These are phyloP conservation scores for Lathyrus tuberosus DNA, from an alignment of 306 rosid genomes.

Conservation along the genomic window DNA sequence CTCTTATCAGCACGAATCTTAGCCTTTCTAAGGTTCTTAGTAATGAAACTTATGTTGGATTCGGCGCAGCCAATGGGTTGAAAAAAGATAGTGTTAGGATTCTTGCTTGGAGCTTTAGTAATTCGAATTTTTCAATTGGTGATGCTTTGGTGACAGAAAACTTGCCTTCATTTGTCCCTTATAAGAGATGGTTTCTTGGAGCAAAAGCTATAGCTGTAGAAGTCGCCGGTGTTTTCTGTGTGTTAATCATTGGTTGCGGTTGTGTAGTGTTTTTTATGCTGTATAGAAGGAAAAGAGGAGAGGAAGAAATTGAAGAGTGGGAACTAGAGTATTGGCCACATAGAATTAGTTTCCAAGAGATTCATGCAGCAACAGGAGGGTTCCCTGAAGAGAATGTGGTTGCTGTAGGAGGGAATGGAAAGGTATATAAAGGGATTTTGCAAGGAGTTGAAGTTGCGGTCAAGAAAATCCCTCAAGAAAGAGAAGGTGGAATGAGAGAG, in stretches of 20 bases:
- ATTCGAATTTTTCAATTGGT: constrained; percentile 58
- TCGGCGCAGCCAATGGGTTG: constrained; percentile 50
- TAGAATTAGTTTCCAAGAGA: constrained; percentile 56
- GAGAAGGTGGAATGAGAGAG: constrained; percentile 57
- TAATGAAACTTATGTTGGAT: constrained; percentile 57
- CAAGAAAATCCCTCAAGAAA: constrained; percentile 53
- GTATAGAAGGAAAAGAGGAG: constrained; percentile 23
- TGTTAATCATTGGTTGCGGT: constrained; percentile 40
- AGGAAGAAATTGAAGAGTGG: constrained; percentile 61
- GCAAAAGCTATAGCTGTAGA: constrained; percentile 37
- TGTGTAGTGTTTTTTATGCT: constrained; percentile 20
- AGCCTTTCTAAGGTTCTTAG: constrained; percentile 53
- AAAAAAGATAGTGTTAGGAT: constrained; percentile 51
- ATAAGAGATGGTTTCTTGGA: constrained; percentile 39
- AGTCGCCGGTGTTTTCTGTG: constrained; percentile 28
- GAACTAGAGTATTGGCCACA: constrained; percentile 76
- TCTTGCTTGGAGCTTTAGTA: constrained; percentile 66
- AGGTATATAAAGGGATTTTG: constrained; percentile 61
- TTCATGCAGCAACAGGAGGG: constrained; percentile 53
- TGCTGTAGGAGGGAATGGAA: constrained; percentile 57
- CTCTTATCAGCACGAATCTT: constrained; percentile 52
- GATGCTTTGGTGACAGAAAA: constrained; percentile 53
- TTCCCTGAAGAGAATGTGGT: constrained; percentile 61
- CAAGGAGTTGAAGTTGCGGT: constrained; percentile 65
- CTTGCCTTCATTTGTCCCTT: constrained; percentile 60